These are phyloP conservation scores for Colletotrichum sp. DNA, from an alignment of 2,329 filamentous ascomycete species.

Conservation along the genomic window DNA sequence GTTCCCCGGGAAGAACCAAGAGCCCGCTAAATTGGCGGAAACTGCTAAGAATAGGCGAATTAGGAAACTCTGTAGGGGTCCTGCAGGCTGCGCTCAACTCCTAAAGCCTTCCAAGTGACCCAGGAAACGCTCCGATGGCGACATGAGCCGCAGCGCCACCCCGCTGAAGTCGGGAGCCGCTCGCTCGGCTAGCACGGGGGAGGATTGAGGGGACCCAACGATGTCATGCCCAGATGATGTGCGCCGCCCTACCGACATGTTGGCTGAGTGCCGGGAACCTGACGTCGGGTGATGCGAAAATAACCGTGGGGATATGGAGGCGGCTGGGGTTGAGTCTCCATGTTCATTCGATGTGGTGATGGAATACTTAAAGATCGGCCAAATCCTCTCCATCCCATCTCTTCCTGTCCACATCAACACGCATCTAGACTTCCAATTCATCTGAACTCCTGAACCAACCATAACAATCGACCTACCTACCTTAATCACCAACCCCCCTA, in stretches of 20 bases:
- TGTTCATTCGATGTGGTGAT: not conserved
- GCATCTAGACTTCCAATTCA: not conserved
- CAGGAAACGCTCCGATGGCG: not conserved
- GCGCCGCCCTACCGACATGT: not conserved
- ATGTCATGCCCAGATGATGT: slow-evolving; percentile 3
- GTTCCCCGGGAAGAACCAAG: not conserved
- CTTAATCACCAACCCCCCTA: not conserved
- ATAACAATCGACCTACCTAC: too few relatives aligned
- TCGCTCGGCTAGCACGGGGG: not conserved
- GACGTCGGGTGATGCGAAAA: not conserved
- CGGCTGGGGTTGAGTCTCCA: not conserved
- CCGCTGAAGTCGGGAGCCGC: not conserved
- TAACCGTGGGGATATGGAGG: not conserved
- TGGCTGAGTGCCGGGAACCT: not conserved
- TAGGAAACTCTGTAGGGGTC: not conserved
- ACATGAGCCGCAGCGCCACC: not conserved
- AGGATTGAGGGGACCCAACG: not conserved
- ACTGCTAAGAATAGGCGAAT: slow-evolving; percentile 1
- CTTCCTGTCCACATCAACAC: not conserved
- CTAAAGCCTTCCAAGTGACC: not conserved
- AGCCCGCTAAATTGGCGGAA: not conserved
- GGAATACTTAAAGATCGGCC: not conserved
- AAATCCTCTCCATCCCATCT: not conserved
- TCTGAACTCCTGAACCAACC: not conserved
- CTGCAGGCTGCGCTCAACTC: not conserved